Evolutionary conservation across 768 basidiomycete genomes (phyloP), one percentile per base, ranked within the genome.

Genomic region (Tricholoma furcatifolium): DNA sequence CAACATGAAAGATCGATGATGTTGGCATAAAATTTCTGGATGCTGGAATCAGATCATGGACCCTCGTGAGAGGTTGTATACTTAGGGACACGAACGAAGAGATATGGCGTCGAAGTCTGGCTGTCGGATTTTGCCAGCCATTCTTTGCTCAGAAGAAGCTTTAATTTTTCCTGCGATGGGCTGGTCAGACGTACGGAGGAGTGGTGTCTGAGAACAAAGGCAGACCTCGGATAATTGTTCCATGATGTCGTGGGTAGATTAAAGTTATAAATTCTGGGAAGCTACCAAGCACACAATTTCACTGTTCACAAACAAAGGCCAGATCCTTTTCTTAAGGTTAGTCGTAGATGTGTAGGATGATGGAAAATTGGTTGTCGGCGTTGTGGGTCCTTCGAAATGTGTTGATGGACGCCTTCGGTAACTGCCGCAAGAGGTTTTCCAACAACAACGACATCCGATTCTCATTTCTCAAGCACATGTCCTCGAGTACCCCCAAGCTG

Each of bases 81-180:
- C 32, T 20, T 32, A 34, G 27, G 50, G n/a, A n/a, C n/a, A 35
- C 85, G 60, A 65, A 91, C 89, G 61, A 90, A 70, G 58, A 91
- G 78, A 68, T 90, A 91, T 31, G 88, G 83, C 2, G 74, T 81
- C 1, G 87, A 83, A 14, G 71, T 78, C 41, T 71, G 71, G 34
- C 73, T 71, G 62, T 90, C 84, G 46, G 78, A 71, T 65, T 86
- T 89, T 30, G 80, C 81, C 11, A 91, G 74, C 89, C 89, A 91
- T 66, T 90, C 87, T 64, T 83, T 87, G 51, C 70, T 70, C 24
- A 87, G 70, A 30, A 91, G 74, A 31, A 67, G 63, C 49, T 81
- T 82, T 31, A 77, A 71, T 50, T 82, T 74, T 43, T 82, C 80
- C 88, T 90, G 54, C 35, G 38, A 50, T 30, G 50, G 17, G 36